phyloP scores from a whole-genome alignment of 139 green algal genomes.

The Chlorella sp. region DNA sequence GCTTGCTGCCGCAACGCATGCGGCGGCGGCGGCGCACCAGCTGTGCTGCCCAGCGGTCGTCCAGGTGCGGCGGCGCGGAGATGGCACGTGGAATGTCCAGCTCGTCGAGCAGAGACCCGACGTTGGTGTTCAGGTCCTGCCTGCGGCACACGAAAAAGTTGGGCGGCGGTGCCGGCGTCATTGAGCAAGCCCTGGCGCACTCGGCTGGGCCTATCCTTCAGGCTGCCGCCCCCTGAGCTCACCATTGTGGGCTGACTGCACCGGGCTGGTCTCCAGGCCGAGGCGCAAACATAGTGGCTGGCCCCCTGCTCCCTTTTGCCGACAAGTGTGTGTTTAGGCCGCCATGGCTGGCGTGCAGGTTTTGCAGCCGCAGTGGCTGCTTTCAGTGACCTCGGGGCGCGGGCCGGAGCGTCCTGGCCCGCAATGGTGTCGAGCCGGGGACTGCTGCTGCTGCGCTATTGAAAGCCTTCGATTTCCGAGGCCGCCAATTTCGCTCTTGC shows the following conservation, averaged over 20 bases:
- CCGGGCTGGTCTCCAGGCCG: not conserved
- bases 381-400: too few species aligned
- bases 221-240: not conserved
- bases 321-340: not conserved
- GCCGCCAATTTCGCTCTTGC: too few species aligned
- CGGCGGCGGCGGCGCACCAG: constrained; percentile 50
- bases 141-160: constrained; percentile 33
- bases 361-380: not conserved
- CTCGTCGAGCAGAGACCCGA: constrained; percentile 83
- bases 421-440: too few species aligned
- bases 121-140: constrained; percentile 67
- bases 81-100: constrained; percentile 80
- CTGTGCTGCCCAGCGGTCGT: constrained; percentile 65
- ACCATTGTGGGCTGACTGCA: not conserved
- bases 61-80: constrained; percentile 82
- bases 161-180: too few species aligned
- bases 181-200: too few species aligned
- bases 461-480: too few species aligned
- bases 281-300: not conserved
- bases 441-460: too few species aligned
- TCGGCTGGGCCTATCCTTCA: too few species aligned
- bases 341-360: not conserved
- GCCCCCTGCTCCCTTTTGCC: not conserved
- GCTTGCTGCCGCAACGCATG: not conserved
- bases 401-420: too few species aligned